Conservation (phyloP, 345 rosid species). For the Hevea brasiliensis region DNA sequence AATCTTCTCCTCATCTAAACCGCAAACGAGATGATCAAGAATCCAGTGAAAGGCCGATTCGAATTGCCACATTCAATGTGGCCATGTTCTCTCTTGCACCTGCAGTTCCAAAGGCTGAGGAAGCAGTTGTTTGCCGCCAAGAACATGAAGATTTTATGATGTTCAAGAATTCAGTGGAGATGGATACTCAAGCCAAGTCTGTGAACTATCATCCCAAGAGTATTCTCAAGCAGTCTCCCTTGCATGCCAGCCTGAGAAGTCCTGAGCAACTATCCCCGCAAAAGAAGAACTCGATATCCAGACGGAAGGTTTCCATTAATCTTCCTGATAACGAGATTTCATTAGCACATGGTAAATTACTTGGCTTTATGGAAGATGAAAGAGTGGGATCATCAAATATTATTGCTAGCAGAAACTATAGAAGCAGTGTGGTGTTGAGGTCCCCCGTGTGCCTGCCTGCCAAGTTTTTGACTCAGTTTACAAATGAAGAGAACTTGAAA, state of each 20-base stretch:
- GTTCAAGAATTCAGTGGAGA: slow-evolving; percentile 28
- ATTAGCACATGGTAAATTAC: slow-evolving; percentile 54
- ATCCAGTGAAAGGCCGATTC: slow-evolving; percentile 53
- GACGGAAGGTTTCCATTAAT: slow-evolving; percentile 75
- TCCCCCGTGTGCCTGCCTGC: slow-evolving; percentile 85
- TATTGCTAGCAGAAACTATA: slow-evolving; percentile 41
- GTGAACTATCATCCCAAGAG: slow-evolving; percentile 49
- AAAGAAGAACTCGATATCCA: slow-evolving; percentile 38
- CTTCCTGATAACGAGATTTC: slow-evolving; percentile 95
- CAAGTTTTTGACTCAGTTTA: slow-evolving; percentile 37
- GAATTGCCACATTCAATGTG: slow-evolving; percentile 84
- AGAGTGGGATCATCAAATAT: slow-evolving; percentile 36
- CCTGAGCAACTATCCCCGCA: slow-evolving; percentile 30
- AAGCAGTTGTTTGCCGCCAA: slow-evolving; percentile 25
- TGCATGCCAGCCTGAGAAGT: slow-evolving; percentile 33
- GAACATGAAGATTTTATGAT: slow-evolving; percentile 29
- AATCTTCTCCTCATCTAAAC: slow-evolving; percentile 26
- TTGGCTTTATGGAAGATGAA: slow-evolving; percentile 44
- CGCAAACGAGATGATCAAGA: slow-evolving; percentile 21
- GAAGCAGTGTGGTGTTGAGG: slow-evolving; percentile 63
- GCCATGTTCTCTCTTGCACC: slow-evolving; percentile 98
- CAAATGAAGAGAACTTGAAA: slow-evolving; percentile 46
- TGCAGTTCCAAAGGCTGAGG: slow-evolving; percentile 51
- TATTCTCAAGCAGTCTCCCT: slow-evolving; percentile 83
- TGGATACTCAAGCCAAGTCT: slow-evolving; percentile 19